A percentile compares a stretch with the other conserved stretches of the same genome.
Evolutionary conservation across 441 rosid species (phyloP).

Genomic region (Manihot esculenta): DNA sequence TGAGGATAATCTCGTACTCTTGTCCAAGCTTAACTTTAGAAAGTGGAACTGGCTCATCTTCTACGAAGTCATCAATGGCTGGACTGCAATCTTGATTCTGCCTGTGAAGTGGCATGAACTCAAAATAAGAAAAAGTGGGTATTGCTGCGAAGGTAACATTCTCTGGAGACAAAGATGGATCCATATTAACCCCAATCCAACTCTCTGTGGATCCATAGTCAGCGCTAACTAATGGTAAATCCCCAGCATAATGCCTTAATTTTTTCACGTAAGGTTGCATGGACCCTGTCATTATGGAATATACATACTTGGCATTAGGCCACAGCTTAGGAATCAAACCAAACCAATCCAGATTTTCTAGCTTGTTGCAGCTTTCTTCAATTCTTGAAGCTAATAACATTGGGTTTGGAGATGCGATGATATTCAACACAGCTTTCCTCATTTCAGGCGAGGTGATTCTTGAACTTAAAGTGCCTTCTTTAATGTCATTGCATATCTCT

Average conservation of each 20-base stretch:
- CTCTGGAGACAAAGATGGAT: conserved; percentile 65
- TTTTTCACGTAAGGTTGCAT: conserved; percentile 71
- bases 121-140: conserved; percentile 83
- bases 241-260: conserved; percentile 63
- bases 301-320: conserved; percentile 84
- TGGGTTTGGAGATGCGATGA: conserved; percentile 46
- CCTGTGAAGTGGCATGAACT: conserved; percentile 74
- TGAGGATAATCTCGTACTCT: conserved; percentile 77
- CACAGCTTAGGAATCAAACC: conserved; percentile 61
- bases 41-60: conserved; percentile 74
- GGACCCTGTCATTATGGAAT: conserved; percentile 91
- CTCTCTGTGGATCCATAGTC: conserved; percentile 93
- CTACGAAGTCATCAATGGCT: conserved; percentile 50
- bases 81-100: conserved; percentile 33
- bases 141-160: conserved; percentile 69
- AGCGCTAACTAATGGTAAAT: conserved; percentile 66
- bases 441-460: conserved; percentile 48
- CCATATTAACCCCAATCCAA: conserved; percentile 91
- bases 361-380: conserved; percentile 45
- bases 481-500: conserved; percentile 62
- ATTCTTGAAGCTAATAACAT: conserved; percentile 49
- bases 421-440: conserved; percentile 54
- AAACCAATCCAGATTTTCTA: conserved; percentile 47
- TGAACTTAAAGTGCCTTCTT: conserved; percentile 46
- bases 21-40: conserved; percentile 69